phyloP scores from a whole-genome alignment of 257 asterid species.

The Solanum paucissectum region DNA sequence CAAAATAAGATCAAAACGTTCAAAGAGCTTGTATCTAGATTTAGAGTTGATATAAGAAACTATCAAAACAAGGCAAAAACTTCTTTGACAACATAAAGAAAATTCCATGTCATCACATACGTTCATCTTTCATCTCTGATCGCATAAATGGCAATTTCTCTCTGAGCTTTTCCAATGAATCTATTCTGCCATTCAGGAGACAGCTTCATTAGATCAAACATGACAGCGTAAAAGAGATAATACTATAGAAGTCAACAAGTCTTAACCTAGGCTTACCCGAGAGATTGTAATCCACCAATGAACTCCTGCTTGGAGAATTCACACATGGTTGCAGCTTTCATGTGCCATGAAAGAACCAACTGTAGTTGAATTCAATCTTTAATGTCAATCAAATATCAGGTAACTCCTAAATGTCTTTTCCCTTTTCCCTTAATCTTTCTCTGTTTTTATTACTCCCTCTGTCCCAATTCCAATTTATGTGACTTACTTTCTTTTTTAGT shows the following conservation, averaged over 20 bases:
- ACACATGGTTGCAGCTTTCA: constrained; percentile 99
- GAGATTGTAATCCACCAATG: constrained; percentile 77
- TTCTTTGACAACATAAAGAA: not conserved
- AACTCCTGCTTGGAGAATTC: constrained; percentile 93
- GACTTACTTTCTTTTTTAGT: too few relatives aligned
- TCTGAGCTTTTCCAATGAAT: constrained; percentile 80
- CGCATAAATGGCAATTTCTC: constrained; percentile 91
- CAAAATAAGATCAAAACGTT: not conserved
- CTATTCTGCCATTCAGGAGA: constrained; percentile 53
- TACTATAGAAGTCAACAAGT: not conserved
- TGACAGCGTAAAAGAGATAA: not conserved
- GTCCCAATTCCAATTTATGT: too few relatives aligned
- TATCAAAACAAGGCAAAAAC: constrained; percentile 1
- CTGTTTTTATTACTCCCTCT: not conserved
- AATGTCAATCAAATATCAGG: not conserved
- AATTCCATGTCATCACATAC: constrained; percentile 44
- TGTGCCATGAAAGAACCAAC: constrained; percentile 68
- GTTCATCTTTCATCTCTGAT: constrained; percentile 90
- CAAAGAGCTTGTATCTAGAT: not conserved
- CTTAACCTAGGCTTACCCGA: constrained; percentile 54
- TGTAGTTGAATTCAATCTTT: constrained; percentile 6
- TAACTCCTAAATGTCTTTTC: not conserved
- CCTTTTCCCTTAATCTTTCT: not conserved
- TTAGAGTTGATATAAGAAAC: not conserved
- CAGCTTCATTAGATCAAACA: constrained; percentile 5